These are phyloP conservation scores for Verticillium zaregamsianum DNA, from an alignment of 2,329 filamentous ascomycete genomes.

Conservation along the genomic window DNA sequence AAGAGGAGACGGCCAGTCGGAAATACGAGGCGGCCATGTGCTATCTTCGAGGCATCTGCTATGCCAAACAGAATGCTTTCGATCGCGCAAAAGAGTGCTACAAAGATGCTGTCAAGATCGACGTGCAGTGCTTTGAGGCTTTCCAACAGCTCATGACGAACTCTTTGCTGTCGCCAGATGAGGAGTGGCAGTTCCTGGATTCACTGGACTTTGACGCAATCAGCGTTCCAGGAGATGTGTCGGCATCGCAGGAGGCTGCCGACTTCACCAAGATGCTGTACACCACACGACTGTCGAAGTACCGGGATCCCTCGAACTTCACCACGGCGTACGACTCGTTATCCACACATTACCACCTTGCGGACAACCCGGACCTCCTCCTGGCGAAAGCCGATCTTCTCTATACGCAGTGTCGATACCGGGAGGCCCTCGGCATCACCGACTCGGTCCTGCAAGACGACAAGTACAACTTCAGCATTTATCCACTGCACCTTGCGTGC, in stretches of 20 bases:
- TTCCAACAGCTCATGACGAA: conserved; percentile 99
- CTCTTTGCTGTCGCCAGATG: conserved; percentile 80
- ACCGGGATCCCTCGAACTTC: conserved; percentile 80
- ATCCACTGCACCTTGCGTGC: conserved; percentile 88
- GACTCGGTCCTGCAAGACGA: conserved; percentile 77
- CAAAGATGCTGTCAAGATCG: conserved; percentile 93
- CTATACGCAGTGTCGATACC: conserved; percentile 92
- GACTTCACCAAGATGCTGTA: conserved; percentile 96
- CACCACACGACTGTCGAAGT: conserved; percentile 92
- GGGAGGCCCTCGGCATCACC: conserved; percentile 79
- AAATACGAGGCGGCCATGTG: conserved; percentile 97
- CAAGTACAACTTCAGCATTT: conserved; percentile 83
- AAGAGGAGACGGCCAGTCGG: conserved; percentile 70
- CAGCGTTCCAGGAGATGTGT: conserved; percentile 57
- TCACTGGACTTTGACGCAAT: conserved; percentile 88
- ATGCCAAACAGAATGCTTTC: conserved; percentile 94
- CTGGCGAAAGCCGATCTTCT: conserved; percentile 85
- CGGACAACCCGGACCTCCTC: conserved; percentile 82
- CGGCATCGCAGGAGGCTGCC: conserved; percentile 76
- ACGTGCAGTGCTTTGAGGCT: conserved; percentile 96
- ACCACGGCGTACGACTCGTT: conserved; percentile 83
- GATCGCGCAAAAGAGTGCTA: conserved; percentile 97
- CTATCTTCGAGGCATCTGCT: conserved; percentile 88
- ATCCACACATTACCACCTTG: conserved; percentile 87
- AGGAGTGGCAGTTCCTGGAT: conserved; percentile 86